Evolutionary conservation across 345 rosid species (phyloP).

Genomic region (Lepidium didymum): DNA sequence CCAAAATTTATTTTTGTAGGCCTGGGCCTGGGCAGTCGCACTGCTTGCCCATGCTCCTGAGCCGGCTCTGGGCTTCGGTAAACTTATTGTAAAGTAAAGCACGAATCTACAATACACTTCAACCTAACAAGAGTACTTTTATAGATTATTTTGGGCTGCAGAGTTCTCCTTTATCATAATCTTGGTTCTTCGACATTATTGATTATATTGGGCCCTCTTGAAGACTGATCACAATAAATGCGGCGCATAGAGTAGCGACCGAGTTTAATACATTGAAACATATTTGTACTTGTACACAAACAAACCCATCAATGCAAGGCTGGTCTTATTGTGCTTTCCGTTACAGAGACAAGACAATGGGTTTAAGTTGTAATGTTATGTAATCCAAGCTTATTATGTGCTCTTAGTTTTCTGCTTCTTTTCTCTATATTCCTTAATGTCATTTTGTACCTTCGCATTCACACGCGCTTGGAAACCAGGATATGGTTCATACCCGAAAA

Average conservation of each 20-base stretch:
- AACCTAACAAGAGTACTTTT: too few species aligned
- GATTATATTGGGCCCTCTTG: too few species aligned
- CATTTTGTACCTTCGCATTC: conserved; percentile 46
- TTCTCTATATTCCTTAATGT: conserved; percentile 48
- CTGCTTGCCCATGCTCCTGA: too few species aligned
- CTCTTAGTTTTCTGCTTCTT: conserved; percentile 36
- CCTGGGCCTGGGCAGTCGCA: too few species aligned
- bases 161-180: too few species aligned
- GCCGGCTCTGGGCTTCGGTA: too few species aligned
- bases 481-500: conserved; percentile 69
- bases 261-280: background rate
- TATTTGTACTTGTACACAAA: background rate
- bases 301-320: background rate
- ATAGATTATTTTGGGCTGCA: too few species aligned
- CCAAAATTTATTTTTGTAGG: too few species aligned
- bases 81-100: too few species aligned
- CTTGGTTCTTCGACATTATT: too few species aligned
- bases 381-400: conserved; percentile 18
- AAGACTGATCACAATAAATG: background rate
- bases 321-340: background rate
- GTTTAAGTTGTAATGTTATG: background rate
- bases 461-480: conserved; percentile 70
- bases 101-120: too few species aligned
- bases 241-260: background rate
- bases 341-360: background rate